phyloP scores from a whole-genome alignment of 148 eudicot genomes.

The Rhododendron vialii region DNA sequence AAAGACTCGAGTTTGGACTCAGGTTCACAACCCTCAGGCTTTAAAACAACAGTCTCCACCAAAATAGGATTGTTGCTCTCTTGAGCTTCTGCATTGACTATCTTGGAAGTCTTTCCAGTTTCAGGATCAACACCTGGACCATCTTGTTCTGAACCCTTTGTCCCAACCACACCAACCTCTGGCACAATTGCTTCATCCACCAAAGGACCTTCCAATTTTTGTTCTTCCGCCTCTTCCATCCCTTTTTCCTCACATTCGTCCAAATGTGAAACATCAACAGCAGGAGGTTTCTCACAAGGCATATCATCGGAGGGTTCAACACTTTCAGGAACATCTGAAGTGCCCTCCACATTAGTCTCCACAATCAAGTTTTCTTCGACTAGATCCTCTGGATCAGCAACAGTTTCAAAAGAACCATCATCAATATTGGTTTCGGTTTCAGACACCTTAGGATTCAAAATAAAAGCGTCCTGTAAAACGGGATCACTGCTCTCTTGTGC shows the following conservation, averaged over 20 bases:
- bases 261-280: neutral
- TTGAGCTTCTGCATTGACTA: neutral
- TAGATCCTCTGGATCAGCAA: neutral
- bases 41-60: neutral
- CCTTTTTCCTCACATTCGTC: neutral
- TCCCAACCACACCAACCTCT: neutral
- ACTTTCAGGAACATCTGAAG: neutral
- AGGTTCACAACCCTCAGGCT: constrained; percentile 1
- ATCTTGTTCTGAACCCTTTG: neutral
- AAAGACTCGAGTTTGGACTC: neutral
- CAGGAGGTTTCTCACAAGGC: neutral
- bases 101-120: neutral
- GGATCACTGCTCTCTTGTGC: neutral
- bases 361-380: neutral
- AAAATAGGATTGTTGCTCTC: neutral
- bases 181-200: neutral
- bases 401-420: neutral
- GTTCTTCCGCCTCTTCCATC: neutral
- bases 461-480: neutral
- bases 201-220: neutral
- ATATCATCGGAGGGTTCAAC: neutral
- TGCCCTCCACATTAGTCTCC: constrained; percentile 7
- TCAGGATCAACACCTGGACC: neutral
- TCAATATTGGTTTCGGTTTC: neutral
- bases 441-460: neutral